Base-by-base conservation (phyloP, 2,329 filamentous ascomycete species). In the Xylariaceae sp. region DNA sequence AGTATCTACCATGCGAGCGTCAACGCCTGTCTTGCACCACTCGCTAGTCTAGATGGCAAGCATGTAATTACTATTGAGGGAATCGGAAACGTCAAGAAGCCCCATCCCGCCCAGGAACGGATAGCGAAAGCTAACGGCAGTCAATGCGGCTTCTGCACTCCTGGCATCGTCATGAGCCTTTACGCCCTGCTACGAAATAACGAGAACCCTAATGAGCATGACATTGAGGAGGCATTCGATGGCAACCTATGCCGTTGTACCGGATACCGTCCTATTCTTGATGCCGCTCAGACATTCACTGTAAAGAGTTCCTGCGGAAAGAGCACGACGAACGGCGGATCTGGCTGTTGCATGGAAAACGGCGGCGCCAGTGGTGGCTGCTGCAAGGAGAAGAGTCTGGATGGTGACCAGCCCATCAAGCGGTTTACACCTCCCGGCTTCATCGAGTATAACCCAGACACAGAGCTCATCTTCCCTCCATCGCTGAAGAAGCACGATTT, bases 21-120 rank as follows among this genome's bases (percentile, higher is more conserved):
- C 61, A 99, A 99, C 73, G 94, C 94, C 48, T 99, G 94, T 73
- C 80, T 99, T 55, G 93, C 94, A 9, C 94, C 94, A 5, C 81
- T 99, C 51, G 89, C 92, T 66, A 96, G 92, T 69, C 84, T 97
- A 49, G 94, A 97, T 73, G 94, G 94, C 50, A 99, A 99, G 73
- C 94, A 99, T 82, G 91, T 97, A 70, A 92, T 99, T 71, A 99
- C 94, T 2, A 88, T 99, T 47, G 94, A 99, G 75, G 94, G 94
- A 5, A 97, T 99, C 68, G 94, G 94, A 9, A 90, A 88, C 72
- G 87, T 90, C 34, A 88, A 94, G 73, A 85, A 82, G 48, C 94
- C 94, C 4, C 94, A 99, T 77, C 90, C 93, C 1, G 80, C 88
- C 2, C 94, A 97, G 73, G 92, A 97, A 76, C 84, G 94, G 52